Evolutionary conservation across 305 asterid genomes (phyloP).

Genomic region (Caryopteris hybrid): DNA sequence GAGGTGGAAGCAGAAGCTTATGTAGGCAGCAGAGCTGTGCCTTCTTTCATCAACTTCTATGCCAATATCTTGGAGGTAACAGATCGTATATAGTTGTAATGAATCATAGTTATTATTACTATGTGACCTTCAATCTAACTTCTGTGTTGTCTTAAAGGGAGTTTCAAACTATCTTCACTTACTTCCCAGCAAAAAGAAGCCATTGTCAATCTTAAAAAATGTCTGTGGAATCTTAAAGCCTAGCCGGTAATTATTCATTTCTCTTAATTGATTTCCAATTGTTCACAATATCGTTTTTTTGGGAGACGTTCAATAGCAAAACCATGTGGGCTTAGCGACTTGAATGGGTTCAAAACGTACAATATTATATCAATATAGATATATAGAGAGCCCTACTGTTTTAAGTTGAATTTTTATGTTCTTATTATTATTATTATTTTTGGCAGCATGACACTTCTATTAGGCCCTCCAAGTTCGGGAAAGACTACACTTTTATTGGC

Average conservation of each 20-base stretch:
- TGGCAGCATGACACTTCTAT: constrained; percentile 36
- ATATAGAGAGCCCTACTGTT: too few relatives aligned
- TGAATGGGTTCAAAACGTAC: too few relatives aligned
- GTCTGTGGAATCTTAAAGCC: constrained; percentile 50
- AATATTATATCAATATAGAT: too few relatives aligned
- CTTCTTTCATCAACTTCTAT: constrained; percentile 45
- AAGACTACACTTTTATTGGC: constrained; percentile 38
- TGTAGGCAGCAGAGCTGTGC: constrained; percentile 62
- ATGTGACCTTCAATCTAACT: too few relatives aligned
- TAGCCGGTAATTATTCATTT: constrained; percentile 36
- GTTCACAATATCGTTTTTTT: too few relatives aligned
- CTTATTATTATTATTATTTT: too few relatives aligned
- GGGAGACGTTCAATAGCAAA: too few relatives aligned
- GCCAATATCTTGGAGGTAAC: constrained; percentile 50
- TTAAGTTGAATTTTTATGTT: background rate
- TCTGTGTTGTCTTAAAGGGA: constrained; percentile 22
- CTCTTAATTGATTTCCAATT: too few relatives aligned
- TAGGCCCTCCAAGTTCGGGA: constrained; percentile 43
- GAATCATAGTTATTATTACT: too few relatives aligned
- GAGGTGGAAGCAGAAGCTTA: constrained; percentile 51
- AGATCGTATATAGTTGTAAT: too few relatives aligned
- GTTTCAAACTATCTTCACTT: constrained; percentile 34
- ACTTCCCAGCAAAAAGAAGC: constrained; percentile 32
- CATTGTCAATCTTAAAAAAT: constrained; percentile 30
- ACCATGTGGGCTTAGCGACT: too few relatives aligned